These are phyloP conservation scores for Aquilaria agallochum DNA, from an alignment of 441 rosid species.

Conservation along the genomic window DNA sequence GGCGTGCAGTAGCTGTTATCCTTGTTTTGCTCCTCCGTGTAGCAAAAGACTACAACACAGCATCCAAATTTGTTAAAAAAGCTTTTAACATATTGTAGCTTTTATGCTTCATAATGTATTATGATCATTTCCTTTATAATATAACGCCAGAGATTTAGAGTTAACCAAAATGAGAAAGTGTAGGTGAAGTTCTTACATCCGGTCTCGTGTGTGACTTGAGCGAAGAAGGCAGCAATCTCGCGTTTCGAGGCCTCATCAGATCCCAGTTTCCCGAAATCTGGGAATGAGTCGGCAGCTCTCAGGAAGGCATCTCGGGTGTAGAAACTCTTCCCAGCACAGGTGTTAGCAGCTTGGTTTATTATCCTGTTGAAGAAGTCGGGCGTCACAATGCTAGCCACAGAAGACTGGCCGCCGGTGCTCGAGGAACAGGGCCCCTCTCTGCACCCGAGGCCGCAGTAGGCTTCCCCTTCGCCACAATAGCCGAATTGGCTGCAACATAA, in stretches of 20 bases:
- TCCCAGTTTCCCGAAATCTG: constrained; percentile 40
- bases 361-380: constrained; percentile 52
- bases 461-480: constrained; percentile 29
- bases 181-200: too few species aligned
- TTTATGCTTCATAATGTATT: neutral
- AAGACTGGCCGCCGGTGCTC: constrained; percentile 8
- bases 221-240: constrained; percentile 72
- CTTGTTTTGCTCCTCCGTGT: constrained; percentile 46
- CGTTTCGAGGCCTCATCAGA: constrained; percentile 46
- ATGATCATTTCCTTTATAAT: neutral
- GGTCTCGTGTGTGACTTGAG: constrained; percentile 64
- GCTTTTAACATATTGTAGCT: neutral
- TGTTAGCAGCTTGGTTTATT: constrained; percentile 30
- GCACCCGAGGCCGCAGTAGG: constrained; percentile 35
- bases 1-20: constrained; percentile 29
- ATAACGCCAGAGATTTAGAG: neutral
- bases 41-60: constrained; percentile 44
- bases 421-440: constrained; percentile 44
- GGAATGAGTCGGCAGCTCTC: constrained; percentile 29
- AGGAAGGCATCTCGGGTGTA: constrained; percentile 45
- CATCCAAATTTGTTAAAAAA: too few species aligned
- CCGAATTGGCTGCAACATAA: constrained; percentile 40
- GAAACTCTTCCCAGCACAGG: constrained; percentile 50
- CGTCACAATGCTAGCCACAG: constrained; percentile 45
- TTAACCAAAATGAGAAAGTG: constrained; percentile 27